Conservation (phyloP, 1,284 basidiomycete species). For the Entoloma clypeatum region DNA sequence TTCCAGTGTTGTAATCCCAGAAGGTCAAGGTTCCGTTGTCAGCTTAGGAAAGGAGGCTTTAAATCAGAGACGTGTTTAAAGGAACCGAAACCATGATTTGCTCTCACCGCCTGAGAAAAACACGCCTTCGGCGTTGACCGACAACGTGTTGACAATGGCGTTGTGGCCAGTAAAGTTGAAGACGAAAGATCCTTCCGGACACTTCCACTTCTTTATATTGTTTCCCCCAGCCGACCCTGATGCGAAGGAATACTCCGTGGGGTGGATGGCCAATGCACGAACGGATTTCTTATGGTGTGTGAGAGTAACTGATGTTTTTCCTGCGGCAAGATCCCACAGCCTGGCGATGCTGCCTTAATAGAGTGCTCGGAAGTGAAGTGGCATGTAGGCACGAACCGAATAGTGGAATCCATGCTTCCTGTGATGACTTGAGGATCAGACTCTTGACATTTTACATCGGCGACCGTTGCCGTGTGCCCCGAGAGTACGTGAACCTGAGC, state of each 20-base stretch:
- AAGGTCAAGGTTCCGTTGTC: constrained; percentile 88
- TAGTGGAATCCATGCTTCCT: constrained; percentile 96
- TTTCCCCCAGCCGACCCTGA: constrained; percentile 93
- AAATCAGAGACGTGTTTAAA: constrained; percentile 2
- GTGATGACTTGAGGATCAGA: constrained; percentile 98
- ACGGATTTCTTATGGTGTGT: constrained; percentile 99
- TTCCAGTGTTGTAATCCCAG: constrained; percentile 95
- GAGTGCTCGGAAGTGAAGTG: background rate
- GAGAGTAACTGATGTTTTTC: constrained; percentile 91
- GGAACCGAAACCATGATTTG: constrained; percentile 6
- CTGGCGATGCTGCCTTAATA: constrained; percentile 34
- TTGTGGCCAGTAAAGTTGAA: constrained; percentile 96
- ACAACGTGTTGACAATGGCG: constrained; percentile 95
- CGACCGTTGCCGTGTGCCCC: constrained; percentile 93
- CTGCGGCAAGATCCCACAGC: constrained; percentile 98
- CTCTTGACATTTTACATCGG: constrained; percentile 92
- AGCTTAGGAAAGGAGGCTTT: constrained; percentile 38
- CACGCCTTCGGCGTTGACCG: constrained; percentile 93
- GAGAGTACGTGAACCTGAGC: constrained; percentile 91
- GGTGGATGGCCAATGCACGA: constrained; percentile 89
- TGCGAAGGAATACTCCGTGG: constrained; percentile 95
- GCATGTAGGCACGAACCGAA: constrained; percentile 58
- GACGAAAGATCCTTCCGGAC: constrained; percentile 92
- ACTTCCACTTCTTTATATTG: constrained; percentile 99
- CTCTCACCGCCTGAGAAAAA: constrained; percentile 87